These are phyloP conservation scores for Tilletiaria anomala DNA, from an alignment of 1,284 basidiomycete species.

Conservation along the genomic window DNA sequence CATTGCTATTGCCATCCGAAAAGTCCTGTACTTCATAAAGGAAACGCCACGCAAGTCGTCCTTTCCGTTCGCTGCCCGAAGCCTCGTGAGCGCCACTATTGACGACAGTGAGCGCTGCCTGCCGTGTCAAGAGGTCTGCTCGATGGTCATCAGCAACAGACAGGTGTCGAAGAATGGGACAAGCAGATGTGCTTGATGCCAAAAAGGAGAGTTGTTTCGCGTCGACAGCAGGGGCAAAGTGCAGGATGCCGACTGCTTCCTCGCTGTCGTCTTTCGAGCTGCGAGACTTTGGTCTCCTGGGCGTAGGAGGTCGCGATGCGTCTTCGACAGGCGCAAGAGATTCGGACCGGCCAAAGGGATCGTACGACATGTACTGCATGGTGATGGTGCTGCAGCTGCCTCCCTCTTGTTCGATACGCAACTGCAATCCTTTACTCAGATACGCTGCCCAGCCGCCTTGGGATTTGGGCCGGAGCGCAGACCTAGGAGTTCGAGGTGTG, in stretches of 20 bases:
- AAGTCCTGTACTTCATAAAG: constrained; percentile 14
- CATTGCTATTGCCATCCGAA: too few species aligned
- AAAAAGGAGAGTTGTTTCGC: too few species aligned
- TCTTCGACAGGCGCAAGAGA: constrained; percentile 5
- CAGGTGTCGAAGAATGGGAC: constrained; percentile 18
- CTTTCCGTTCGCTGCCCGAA: constrained; percentile 21
- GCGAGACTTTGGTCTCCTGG: constrained; percentile 12
- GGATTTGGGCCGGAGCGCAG: constrained; percentile 2
- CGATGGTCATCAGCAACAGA: constrained; percentile 21
- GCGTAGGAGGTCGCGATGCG: constrained; percentile 2
- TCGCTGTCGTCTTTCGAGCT: constrained; percentile 12
- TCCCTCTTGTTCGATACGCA: constrained; percentile 22
- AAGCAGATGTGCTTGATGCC: not conserved
- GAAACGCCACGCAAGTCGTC: constrained; percentile 22
- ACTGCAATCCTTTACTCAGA: constrained; percentile 16
- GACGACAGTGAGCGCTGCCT: constrained; percentile 16
- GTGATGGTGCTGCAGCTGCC: constrained; percentile 8
- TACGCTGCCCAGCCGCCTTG: constrained; percentile 24
- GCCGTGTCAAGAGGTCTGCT: constrained; percentile 22
- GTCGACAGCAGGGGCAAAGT: constrained; percentile 4
- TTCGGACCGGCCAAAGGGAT: constrained; percentile 24
- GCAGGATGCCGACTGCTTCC: constrained; percentile 10
- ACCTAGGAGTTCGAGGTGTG: too few species aligned
- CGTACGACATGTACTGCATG: constrained; percentile 22
- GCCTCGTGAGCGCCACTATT: constrained; percentile 16